Conservation (phyloP, 768 basidiomycete species). For the Russula emetica region DNA sequence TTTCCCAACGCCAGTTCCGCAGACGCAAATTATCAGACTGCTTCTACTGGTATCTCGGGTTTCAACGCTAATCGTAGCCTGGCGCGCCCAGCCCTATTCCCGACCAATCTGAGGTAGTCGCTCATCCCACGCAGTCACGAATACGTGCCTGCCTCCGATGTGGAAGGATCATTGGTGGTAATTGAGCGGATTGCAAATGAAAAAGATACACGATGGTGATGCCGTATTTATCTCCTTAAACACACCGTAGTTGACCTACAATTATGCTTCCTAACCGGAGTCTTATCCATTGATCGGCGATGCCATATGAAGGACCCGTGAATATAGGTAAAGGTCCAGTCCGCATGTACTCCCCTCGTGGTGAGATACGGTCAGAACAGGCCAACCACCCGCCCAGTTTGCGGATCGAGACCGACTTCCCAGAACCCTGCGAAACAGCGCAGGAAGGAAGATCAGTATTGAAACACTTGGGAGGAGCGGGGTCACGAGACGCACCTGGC, state of each 20-base stretch:
- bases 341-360: neutral
- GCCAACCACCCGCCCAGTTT: constrained; percentile 78
- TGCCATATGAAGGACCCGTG: neutral
- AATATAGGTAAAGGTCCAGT: constrained; percentile 32
- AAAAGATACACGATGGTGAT: constrained; percentile 7
- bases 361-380: constrained; percentile 56
- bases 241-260: neutral
- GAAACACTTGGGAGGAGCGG: neutral
- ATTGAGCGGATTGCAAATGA: neutral
- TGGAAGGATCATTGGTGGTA: constrained; percentile 26
- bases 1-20: too few species aligned
- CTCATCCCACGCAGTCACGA: constrained; percentile 15
- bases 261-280: neutral
- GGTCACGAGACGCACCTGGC: constrained; percentile 50
- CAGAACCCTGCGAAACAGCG: constrained; percentile 61
- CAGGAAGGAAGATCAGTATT: constrained; percentile 19
- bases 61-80: constrained; percentile 42
- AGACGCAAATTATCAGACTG: too few species aligned
- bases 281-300: neutral
- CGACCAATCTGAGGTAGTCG: constrained; percentile 1
- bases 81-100: constrained; percentile 29
- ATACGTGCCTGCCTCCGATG: constrained; percentile 40
- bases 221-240: constrained; percentile 24
- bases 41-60: too few species aligned
- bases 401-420: constrained; percentile 79